phyloP scores from a whole-genome alignment of 495 filamentous ascomycete genomes.

The Massariosphaeria phaeospora region DNA sequence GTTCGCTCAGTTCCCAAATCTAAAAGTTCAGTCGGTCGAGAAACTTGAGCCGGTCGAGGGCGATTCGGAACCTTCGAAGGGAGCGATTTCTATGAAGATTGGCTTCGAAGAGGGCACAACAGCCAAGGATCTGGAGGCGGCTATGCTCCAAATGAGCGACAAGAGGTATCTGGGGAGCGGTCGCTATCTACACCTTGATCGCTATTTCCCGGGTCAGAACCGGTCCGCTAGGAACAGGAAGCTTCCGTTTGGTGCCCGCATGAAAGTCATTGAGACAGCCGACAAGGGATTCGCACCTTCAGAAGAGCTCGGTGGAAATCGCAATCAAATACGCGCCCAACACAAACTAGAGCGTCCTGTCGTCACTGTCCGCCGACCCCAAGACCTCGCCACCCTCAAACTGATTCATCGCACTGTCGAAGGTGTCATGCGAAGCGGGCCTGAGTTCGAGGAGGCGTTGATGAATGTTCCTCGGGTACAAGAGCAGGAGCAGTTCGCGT shows the following conservation, averaged over 20 bases:
- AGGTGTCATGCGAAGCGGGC: constrained; percentile 66
- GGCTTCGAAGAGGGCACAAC: constrained; percentile 5
- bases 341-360: background rate
- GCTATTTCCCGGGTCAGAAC: background rate
- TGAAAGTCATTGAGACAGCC: background rate
- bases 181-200: constrained; percentile 14
- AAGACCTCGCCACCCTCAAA: constrained; percentile 71
- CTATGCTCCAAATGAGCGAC: constrained; percentile 7
- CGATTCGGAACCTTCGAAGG: background rate
- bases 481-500: constrained; percentile 82
- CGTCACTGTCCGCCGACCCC: constrained; percentile 46
- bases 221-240: background rate
- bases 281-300: constrained; percentile 16
- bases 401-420: constrained; percentile 89
- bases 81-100: background rate
- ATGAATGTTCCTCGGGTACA: constrained; percentile 81
- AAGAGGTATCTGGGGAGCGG: constrained; percentile 16
- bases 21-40: constrained; percentile 13
- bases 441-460: constrained; percentile 86
- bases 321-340: background rate
- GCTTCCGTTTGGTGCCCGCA: constrained; percentile 10
- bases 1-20: constrained; percentile 3
- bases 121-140: background rate
- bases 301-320: constrained; percentile 2
- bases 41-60: background rate